phyloP scores from a whole-genome alignment of 164 flowering plant species.

The Magnolia sinica region DNA sequence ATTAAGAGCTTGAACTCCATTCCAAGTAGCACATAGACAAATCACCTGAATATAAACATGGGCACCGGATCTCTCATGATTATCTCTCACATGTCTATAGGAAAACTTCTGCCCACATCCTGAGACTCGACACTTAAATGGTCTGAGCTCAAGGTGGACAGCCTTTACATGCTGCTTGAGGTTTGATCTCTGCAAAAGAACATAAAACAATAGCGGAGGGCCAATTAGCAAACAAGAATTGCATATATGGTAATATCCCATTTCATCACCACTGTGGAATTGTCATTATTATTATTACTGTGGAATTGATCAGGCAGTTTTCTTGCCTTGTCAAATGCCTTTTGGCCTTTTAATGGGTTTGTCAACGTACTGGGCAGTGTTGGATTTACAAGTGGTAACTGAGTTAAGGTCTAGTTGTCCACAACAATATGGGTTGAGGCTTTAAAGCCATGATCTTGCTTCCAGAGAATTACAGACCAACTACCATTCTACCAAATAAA shows the following conservation, averaged over 20 bases:
- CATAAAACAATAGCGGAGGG: not conserved
- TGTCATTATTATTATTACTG: not conserved
- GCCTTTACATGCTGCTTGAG: constrained; percentile 75
- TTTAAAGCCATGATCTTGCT: too few relatives aligned
- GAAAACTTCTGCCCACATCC: constrained; percentile 70
- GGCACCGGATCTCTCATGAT: constrained; percentile 62
- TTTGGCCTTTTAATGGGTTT: too few relatives aligned
- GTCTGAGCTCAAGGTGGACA: constrained; percentile 54
- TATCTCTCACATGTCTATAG: constrained; percentile 77
- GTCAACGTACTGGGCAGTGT: too few relatives aligned
- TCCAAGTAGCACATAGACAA: not conserved
- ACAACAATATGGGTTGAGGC: too few relatives aligned
- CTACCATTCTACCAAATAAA: too few relatives aligned
- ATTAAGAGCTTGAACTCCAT: too few relatives aligned
- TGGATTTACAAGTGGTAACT: too few relatives aligned
- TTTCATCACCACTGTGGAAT: not conserved
- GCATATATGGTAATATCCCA: not conserved
- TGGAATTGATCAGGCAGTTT: too few relatives aligned
- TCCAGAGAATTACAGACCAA: too few relatives aligned
- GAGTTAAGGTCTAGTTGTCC: too few relatives aligned
- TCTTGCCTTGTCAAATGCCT: too few relatives aligned
- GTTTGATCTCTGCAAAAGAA: constrained; percentile 60
- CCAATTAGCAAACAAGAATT: not conserved
- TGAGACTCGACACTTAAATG: constrained; percentile 52
- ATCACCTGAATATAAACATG: constrained; percentile 59